Conservation (phyloP, 2,329 filamentous ascomycete species). For the Neodidymelliopsis sp. region DNA sequence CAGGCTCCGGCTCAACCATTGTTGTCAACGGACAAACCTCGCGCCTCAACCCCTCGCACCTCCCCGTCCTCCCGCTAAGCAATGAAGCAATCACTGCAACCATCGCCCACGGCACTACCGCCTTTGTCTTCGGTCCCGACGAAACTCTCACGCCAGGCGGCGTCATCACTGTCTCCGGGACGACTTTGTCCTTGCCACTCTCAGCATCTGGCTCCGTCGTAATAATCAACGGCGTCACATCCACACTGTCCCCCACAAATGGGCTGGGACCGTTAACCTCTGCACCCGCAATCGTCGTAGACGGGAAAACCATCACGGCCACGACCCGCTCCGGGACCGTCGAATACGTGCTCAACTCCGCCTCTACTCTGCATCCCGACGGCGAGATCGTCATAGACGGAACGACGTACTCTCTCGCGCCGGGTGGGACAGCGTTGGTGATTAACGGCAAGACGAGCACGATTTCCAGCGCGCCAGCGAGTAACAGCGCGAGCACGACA, state of each 20-base stretch:
- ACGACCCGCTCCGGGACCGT: slow-evolving; percentile 35
- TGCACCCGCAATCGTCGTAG: slow-evolving; percentile 35
- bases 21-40: slow-evolving; percentile 40
- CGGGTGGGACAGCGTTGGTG: slow-evolving; percentile 37
- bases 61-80: slow-evolving; percentile 25
- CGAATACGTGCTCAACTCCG: slow-evolving; percentile 32
- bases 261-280: slow-evolving; percentile 22
- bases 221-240: slow-evolving; percentile 38
- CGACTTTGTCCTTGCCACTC: slow-evolving; percentile 35
- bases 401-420: slow-evolving; percentile 40
- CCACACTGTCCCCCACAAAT: slow-evolving; percentile 23
- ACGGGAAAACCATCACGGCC: slow-evolving; percentile 36
- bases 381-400: slow-evolving; percentile 34
- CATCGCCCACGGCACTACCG: slow-evolving; percentile 31
- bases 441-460: slow-evolving; percentile 44
- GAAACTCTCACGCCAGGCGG: slow-evolving; percentile 40
- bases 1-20: slow-evolving; percentile 28
- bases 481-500: slow-evolving; percentile 38
- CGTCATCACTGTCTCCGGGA: slow-evolving; percentile 37
- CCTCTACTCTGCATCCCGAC: slow-evolving; percentile 35
- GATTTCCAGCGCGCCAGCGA: slow-evolving; percentile 33
- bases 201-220: slow-evolving; percentile 34
- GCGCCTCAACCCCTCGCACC: slow-evolving; percentile 21
- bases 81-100: slow-evolving; percentile 21
- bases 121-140: slow-evolving; percentile 32